Conservation (phyloP, 2,329 filamentous ascomycete species). For the Rachicladosporium sp. region DNA sequence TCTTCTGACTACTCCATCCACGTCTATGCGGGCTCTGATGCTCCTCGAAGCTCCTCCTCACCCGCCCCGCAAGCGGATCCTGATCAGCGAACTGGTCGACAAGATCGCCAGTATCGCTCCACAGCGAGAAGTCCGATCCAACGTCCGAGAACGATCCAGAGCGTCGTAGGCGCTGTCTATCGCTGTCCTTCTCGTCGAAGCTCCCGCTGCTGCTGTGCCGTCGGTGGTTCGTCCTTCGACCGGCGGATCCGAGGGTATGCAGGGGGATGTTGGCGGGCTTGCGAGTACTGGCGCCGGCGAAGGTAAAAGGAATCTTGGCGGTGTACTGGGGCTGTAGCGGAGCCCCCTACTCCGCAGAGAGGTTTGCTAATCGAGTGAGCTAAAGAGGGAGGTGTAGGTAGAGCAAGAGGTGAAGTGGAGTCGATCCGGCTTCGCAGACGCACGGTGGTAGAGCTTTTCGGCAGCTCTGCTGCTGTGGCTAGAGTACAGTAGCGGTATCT, state of each 20-base stretch:
- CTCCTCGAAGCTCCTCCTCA: conserved; percentile 53
- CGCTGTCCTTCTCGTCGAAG: conserved; percentile 38
- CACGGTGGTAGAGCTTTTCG: too few relatives aligned
- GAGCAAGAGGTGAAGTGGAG: too few relatives aligned
- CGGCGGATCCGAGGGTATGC: conserved; percentile 51
- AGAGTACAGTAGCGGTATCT: too few relatives aligned
- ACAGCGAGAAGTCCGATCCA: conserved; percentile 63
- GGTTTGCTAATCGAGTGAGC: too few relatives aligned
- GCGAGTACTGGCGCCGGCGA: conserved; percentile 41
- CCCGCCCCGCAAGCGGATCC: conserved; percentile 63
- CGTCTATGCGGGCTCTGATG: conserved; percentile 28
- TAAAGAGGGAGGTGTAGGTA: too few relatives aligned
- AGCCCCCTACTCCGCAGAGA: background rate
- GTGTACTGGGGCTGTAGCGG: conserved; percentile 40
- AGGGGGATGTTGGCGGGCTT: conserved; percentile 81
- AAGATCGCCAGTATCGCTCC: conserved; percentile 91
- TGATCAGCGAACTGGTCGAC: conserved; percentile 78
- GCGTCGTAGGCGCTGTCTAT: conserved; percentile 34
- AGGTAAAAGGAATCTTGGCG: conserved; percentile 65
- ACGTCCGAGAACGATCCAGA: conserved; percentile 16
- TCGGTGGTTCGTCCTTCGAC: conserved; percentile 27
- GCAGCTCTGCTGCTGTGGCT: too few relatives aligned
- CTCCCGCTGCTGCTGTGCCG: conserved; percentile 22
- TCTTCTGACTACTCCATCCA: conserved; percentile 8
- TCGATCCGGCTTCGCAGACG: too few relatives aligned